Evolutionary conservation across 352 stramenopile species (phyloP), one percentile per base, ranked within the genome.

Genomic region (Pythium oligandrum): DNA sequence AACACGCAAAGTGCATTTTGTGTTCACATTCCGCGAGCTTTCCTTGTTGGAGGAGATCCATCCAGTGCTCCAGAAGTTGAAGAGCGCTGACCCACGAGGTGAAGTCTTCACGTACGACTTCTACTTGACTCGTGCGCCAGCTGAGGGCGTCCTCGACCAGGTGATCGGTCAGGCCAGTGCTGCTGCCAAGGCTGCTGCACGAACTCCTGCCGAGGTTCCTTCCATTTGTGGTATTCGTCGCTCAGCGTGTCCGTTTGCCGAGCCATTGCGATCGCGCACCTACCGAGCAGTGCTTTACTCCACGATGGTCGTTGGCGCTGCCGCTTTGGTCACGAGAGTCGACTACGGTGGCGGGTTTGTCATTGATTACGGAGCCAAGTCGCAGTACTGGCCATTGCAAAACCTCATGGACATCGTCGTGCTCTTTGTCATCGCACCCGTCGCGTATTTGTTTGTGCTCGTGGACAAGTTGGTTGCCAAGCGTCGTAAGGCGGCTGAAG

Each of bases 351-450:
- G 66, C 39, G 66, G 66, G 4, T 40, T 59, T 8, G 56, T 72
- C 38, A 57, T 62, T 40, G 36, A 61, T 3, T 44, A 60, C 33
- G 66, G 55, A 2, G 34, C 55, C 10, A 55, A 66, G 49, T 56
- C 67, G n/a, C 55, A 75, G 51, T 65, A 68, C 46, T 75, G 67
- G 67, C 59, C 60, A 34, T 1, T 67, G 34, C 55, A 75, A 57
- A 56, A 63, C 63, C 31, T 63, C n/a, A 44, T 59, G 9, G 63
- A 75, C 38, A 53, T 61, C 43, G 44, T 59, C 6, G 53, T 70
- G 12, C 45, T 75, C 40, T 67, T 68, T 33, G 48, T 44, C 1
- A 54, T 64, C 35, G 50, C 57, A n/a, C 44, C 45, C 11, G 6
- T 64, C 33, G 56, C 56, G 44, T 57, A 57, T 39, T 31, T 63